Conservation (phyloP, 805 yeast species). For the Alloascoidea africana region DNA sequence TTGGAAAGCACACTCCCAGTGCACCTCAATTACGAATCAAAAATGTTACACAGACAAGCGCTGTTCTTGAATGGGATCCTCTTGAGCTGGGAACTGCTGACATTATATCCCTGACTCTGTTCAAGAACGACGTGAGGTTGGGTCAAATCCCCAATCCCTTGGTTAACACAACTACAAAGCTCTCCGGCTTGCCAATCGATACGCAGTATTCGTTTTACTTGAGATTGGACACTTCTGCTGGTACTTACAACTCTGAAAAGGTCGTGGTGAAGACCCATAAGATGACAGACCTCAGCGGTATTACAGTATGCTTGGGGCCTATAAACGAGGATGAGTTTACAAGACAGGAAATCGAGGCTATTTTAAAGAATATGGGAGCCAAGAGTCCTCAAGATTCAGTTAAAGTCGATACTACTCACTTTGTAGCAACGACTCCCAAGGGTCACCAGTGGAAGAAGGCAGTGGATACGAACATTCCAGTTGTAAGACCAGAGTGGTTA, state of each 20-base stretch:
- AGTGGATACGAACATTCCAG: slow-evolving; percentile 72
- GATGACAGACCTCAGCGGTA: slow-evolving; percentile 91
- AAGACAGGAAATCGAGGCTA: slow-evolving; percentile 39
- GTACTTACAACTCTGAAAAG: slow-evolving; percentile 55
- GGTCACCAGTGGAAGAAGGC: slow-evolving; percentile 77
- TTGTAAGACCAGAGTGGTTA: slow-evolving; percentile 94
- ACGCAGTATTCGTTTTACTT: slow-evolving; percentile 67
- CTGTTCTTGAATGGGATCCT: slow-evolving; percentile 90
- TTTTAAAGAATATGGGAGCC: slow-evolving; percentile 66
- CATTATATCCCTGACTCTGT: slow-evolving; percentile 60
- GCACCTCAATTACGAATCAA: slow-evolving; percentile 52
- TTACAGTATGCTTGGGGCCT: slow-evolving; percentile 81
- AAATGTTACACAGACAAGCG: slow-evolving; percentile 86
- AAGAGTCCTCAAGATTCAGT: slow-evolving; percentile 61
- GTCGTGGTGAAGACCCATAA: slow-evolving; percentile 74
- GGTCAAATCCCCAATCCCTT: slow-evolving; percentile 79
- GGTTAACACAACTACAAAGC: slow-evolving; percentile 64
- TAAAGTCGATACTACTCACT: slow-evolving; percentile 87
- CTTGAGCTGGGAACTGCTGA: slow-evolving; percentile 72
- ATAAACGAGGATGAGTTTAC: slow-evolving; percentile 38
- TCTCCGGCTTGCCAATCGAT: slow-evolving; percentile 85
- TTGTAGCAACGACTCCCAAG: slow-evolving; percentile 53
- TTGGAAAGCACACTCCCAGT: slow-evolving; percentile 60
- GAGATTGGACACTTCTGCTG: slow-evolving; percentile 78
- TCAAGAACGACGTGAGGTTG: slow-evolving; percentile 50